These are phyloP conservation scores for Aspergillus novoparasiticus DNA, from an alignment of 2,329 filamentous ascomycete genomes.

Conservation along the genomic window DNA sequence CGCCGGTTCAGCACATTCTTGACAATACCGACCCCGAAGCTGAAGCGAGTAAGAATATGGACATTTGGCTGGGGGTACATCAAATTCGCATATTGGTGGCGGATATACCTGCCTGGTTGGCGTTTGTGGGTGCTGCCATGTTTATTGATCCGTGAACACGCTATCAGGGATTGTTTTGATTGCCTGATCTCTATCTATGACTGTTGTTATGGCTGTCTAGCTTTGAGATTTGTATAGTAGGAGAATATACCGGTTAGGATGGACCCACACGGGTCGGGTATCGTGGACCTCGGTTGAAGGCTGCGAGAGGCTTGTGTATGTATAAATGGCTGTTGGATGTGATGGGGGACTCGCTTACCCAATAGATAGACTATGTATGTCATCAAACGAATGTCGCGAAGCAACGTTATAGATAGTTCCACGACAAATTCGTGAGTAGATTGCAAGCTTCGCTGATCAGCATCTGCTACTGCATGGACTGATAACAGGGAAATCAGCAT, in stretches of 20 bases:
- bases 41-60: constrained; percentile 17
- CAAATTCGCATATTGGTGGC: constrained; percentile 13
- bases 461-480: too few species aligned
- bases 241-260: background rate
- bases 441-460: too few species aligned
- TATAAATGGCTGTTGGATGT: too few species aligned
- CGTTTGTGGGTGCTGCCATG: constrained; percentile 10
- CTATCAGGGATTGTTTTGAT: background rate
- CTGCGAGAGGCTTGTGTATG: too few species aligned
- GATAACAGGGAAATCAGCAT: too few species aligned
- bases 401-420: too few species aligned
- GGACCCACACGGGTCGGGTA: too few species aligned
- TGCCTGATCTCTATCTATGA: accelerated
- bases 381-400: too few species aligned
- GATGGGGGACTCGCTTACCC: too few species aligned
- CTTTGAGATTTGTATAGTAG: background rate
- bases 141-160: background rate
- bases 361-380: too few species aligned
- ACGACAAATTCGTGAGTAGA: too few species aligned
- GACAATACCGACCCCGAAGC: constrained; percentile 10
- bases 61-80: constrained; percentile 11
- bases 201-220: background rate
- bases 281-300: too few species aligned
- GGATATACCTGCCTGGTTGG: constrained; percentile 16
- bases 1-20: constrained; percentile 17